Evolutionary conservation across 768 basidiomycete genomes (phyloP), one percentile per base, ranked within the genome.

Genomic region (Panus rudis): DNA sequence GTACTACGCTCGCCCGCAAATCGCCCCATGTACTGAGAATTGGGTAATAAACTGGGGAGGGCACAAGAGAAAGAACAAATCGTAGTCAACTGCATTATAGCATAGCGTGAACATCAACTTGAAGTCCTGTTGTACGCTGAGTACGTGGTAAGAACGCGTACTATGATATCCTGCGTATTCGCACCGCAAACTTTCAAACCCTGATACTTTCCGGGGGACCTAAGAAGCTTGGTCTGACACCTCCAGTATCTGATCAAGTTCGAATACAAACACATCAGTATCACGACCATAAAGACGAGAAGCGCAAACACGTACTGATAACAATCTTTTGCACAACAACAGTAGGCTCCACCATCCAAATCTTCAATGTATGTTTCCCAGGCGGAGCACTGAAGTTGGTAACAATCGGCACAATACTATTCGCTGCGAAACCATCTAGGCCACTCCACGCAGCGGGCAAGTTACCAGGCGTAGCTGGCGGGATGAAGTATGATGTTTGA

Each of bases 301-400:
- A 6, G 24, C 19, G 33, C 21, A 6, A 20, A 5, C 12, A 51
- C 63, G 16, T 46, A 79, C 78, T 62, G 41, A 81, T 77, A 25
- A 81, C 68, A 35, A 81, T 72, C 54, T 77, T 81, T 56, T 81
- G 73, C 20, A 80, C 62, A 2, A 78, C 72, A 11, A 80, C 75
- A 3, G 73, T 72, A 4, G 78, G 74, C 50, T 80, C 77, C 33
- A 80, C 68, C 65, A 74, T 72, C 55, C 65, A 75, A 17, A 80
- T 60, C 72, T 73, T 81, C 42, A 84, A 57, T 2, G 76, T 80
- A 58, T 84, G 81, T 12, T 70, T 67, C 1, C 79, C 79, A 14
- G 78, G 68, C 6, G 51, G 48, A 7, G 66, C 67, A 7, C 52
- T 62, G 49, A 77, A 69, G 6, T 45, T 62, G 20, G 66, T 68